These are phyloP conservation scores for Claviceps quebecensis DNA, from an alignment of 2,329 filamentous ascomycete genomes.

Conservation along the genomic window DNA sequence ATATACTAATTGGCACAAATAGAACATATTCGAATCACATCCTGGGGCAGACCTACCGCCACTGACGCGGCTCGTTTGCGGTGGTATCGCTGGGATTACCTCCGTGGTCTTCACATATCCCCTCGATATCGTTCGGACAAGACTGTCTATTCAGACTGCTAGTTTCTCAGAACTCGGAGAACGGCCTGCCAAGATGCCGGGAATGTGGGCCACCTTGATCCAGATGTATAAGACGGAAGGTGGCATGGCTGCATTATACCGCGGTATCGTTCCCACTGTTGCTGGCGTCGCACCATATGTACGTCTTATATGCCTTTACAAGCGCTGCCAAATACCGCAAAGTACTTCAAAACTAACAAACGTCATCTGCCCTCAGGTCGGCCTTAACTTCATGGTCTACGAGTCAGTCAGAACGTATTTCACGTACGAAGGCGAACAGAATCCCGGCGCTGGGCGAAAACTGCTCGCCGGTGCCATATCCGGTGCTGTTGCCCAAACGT, in stretches of 20 bases:
- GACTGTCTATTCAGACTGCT: constrained; percentile 93
- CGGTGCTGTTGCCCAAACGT: constrained; percentile 92
- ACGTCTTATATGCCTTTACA: constrained; percentile 11
- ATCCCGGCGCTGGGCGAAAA: constrained; percentile 68
- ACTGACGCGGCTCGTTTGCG: constrained; percentile 68
- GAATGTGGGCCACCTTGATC: constrained; percentile 77
- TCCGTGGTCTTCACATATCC: constrained; percentile 93
- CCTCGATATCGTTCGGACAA: constrained; percentile 90
- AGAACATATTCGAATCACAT: constrained; percentile 62
- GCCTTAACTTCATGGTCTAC: constrained; percentile 97
- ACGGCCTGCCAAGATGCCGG: constrained; percentile 56
- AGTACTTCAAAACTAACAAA: constrained; percentile 8
- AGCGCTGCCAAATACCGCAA: background rate
- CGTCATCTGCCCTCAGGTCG: constrained; percentile 44
- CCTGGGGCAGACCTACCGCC: constrained; percentile 63
- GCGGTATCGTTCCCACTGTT: constrained; percentile 85
- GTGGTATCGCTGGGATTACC: constrained; percentile 83
- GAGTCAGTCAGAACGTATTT: constrained; percentile 74
- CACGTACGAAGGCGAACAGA: constrained; percentile 75
- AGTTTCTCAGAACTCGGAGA: constrained; percentile 68
- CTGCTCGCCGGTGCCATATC: constrained; percentile 82
- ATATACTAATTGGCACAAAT: background rate
- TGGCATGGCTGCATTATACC: constrained; percentile 72
- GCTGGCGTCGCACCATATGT: constrained; percentile 93
- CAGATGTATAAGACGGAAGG: constrained; percentile 88